Evolutionary conservation across 305 asterid species (phyloP), one percentile per base, ranked within the genome.

Genomic region (Fraxinus latifolia): DNA sequence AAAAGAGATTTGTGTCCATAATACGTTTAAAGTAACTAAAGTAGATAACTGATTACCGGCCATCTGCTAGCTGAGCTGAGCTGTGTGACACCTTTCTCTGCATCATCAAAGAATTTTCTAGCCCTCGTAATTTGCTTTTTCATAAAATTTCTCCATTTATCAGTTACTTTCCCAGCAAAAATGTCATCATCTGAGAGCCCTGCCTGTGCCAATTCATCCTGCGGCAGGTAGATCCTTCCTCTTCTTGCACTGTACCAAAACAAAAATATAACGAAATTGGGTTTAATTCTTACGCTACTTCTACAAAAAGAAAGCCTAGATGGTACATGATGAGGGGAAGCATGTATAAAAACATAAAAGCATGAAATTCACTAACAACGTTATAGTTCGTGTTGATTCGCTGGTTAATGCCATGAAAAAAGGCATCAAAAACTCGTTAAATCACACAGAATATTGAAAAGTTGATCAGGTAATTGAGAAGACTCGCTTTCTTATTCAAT

Each of bases 21-120:
- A 65, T 65, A 27, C 27, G 73, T 65, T 23, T 25, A 65, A 23
- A 27, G 34, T 11, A 9, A 50, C 37, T 76, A 58, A 42, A 32
- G 58, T 74, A 19, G 31, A 11, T 17, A 73, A 32, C 21, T 58
- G 78, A 97, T 92, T 88, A 94, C 99, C 6, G 99, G 99, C 98
- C 97, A 96, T 91, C 99, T 86, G 71, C 99, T 96, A 17, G 96
- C 98, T 5, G 97, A 84, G 88, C 94, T 93, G 85, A 96, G 97
- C 88, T 96, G 92, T 17, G 90, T 88, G 74, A 96, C 98, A 4
- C 96, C 98, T 50, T 80, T 85, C 89, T 96, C 97, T 1, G 98
- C 96, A 82, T 96, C 94, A 76, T 91, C 95, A 39, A 94, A 96
- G 91, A 96, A 96, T 80, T 92, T 93, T 82, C 97, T 90, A 1